Percentiles rank a stretch among this genome's conserved stretches.
These are phyloP conservation scores for Tricladium varicosporioides DNA, from an alignment of 2,329 filamentous ascomycete species.

Conservation along the genomic window DNA sequence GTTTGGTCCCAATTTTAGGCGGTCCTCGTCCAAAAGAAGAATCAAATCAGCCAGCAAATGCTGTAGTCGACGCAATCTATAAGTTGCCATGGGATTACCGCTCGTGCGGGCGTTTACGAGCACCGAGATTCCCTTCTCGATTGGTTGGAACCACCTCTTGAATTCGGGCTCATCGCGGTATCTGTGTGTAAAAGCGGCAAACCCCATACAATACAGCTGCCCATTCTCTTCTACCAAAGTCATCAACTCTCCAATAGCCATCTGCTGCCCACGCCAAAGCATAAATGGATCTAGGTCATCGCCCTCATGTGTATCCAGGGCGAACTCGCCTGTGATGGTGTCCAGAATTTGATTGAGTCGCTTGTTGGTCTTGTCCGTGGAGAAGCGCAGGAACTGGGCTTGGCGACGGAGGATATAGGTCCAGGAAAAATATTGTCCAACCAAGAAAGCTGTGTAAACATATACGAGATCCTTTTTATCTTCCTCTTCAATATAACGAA, in stretches of 20 bases:
- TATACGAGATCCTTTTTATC: constrained; percentile 23
- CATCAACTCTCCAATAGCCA: constrained; percentile 30
- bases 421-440: constrained; percentile 30
- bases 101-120: constrained; percentile 12
- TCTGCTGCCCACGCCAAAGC: constrained; percentile 30
- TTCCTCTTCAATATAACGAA: constrained; percentile 16
- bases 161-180: constrained; percentile 18
- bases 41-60: constrained; percentile 25
- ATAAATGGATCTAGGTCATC: constrained; percentile 27
- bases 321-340: constrained; percentile 20
- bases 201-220: constrained; percentile 26
- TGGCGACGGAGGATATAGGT: constrained; percentile 27
- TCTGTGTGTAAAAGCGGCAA: constrained; percentile 21
- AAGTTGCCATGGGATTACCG: constrained; percentile 13
- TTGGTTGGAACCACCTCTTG: constrained; percentile 20
- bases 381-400: constrained; percentile 27
- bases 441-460: constrained; percentile 27
- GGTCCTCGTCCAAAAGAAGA: constrained; percentile 17
- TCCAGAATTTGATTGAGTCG: constrained; percentile 21
- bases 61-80: constrained; percentile 21
- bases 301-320: constrained; percentile 8
- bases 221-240: constrained; percentile 20
- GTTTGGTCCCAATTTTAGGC: neutral
- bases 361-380: constrained; percentile 25
- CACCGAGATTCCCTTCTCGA: constrained; percentile 15